Percentiles rank a stretch among this genome's conserved stretches.
These are phyloP conservation scores for Penicillium daleae DNA, from an alignment of 495 filamentous ascomycete species.

Conservation along the genomic window DNA sequence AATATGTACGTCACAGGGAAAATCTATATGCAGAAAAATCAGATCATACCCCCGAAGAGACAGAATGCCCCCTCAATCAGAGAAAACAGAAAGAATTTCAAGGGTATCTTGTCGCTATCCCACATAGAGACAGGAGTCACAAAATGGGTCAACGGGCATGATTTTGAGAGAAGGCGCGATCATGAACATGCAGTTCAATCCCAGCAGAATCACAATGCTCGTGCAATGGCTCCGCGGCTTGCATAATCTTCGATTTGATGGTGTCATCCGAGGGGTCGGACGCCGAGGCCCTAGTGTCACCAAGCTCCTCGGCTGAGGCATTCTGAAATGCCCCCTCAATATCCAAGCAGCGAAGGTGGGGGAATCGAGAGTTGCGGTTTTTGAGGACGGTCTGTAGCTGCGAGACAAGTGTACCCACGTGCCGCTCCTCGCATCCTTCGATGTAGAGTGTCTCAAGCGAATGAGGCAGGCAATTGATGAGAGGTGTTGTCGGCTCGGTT, in stretches of 20 bases:
- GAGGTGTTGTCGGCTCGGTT: constrained; percentile 26
- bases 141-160: not conserved
- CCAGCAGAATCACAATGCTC: constrained; percentile 29
- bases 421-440: constrained; percentile 38
- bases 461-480: constrained; percentile 34
- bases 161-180: constrained; percentile 25
- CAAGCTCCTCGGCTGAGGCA: constrained; percentile 14
- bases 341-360: constrained; percentile 24
- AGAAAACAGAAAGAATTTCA: not conserved
- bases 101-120: constrained; percentile 7
- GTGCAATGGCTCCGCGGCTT: constrained; percentile 32
- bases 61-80: not conserved
- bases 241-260: constrained; percentile 34
- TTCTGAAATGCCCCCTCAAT: constrained; percentile 43
- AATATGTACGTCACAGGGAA: not conserved
- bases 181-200: constrained; percentile 33
- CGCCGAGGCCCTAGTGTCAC: not conserved
- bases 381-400: constrained; percentile 35
- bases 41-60: not conserved
- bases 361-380: constrained; percentile 24
- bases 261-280: constrained; percentile 6
- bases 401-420: constrained; percentile 31
- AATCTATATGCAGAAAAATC: not conserved
- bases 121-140: not conserved
- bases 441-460: constrained; percentile 37